Evolutionary conservation across 116 monocot species (phyloP).

Genomic region (Phalaenopsis hybrid): DNA sequence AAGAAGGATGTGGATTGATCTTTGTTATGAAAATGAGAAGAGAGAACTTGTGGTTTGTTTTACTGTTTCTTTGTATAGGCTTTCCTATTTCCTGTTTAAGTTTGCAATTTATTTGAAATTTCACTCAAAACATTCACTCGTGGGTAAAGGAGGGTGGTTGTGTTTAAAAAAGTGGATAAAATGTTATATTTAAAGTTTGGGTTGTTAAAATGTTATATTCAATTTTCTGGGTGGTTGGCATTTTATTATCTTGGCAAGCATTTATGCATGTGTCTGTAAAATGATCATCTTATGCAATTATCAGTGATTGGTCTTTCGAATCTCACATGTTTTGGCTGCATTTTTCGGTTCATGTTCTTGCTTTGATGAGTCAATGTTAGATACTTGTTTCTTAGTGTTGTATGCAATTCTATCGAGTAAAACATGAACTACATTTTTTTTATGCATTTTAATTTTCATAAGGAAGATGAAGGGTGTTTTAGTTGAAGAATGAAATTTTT

Average conservation of each 20-base stretch:
- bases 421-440: neutral
- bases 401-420: neutral
- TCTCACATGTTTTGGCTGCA: neutral
- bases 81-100: neutral
- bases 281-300: neutral
- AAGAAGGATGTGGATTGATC: neutral
- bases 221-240: neutral
- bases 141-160: too few species aligned
- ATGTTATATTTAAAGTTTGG: too few species aligned
- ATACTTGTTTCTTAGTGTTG: neutral
- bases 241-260: neutral
- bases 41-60: neutral
- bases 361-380: neutral
- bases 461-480: neutral
- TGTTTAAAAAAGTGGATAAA: too few species aligned
- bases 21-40: neutral
- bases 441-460: neutral
- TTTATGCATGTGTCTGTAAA: neutral
- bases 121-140: too few species aligned
- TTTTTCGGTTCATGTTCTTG: neutral
- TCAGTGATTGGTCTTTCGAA: neutral
- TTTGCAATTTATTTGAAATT: neutral
- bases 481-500: neutral
- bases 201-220: too few species aligned
- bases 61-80: neutral